Conservation (phyloP, 2,329 filamentous ascomycete genomes). For the Orbilia javanica region DNA sequence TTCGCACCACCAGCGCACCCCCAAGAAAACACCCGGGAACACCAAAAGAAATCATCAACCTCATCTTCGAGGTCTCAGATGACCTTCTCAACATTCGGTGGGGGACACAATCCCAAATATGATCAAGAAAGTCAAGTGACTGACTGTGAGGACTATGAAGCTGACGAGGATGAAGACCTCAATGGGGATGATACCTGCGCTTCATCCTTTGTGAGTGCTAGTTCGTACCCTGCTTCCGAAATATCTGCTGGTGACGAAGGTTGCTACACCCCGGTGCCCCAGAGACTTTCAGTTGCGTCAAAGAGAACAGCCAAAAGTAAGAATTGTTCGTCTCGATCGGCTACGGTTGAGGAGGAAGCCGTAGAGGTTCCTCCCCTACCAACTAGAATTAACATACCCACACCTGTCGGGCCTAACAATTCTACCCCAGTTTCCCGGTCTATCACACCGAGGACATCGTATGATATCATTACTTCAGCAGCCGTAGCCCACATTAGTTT, state of each 20-base stretch:
- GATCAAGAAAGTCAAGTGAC: conserved; percentile 37
- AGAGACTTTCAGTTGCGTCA: conserved; percentile 1
- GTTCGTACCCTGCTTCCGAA: conserved; percentile 27
- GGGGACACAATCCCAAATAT: background rate
- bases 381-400: background rate
- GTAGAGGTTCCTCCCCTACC: background rate
- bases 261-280: conserved; percentile 19
- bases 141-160: conserved; percentile 49
- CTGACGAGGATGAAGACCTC: conserved; percentile 19
- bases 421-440: background rate
- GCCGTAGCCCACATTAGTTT: background rate
- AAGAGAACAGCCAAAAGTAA: background rate
- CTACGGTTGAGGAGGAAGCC: background rate
- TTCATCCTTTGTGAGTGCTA: conserved; percentile 40
- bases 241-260: background rate
- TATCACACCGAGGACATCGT: background rate
- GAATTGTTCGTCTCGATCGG: background rate
- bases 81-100: conserved; percentile 41
- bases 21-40: background rate
- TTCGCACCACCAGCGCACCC: conserved; percentile 34
- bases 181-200: conserved; percentile 30
- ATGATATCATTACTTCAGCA: conserved; percentile 13
- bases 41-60: conserved; percentile 47
- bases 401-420: background rate
- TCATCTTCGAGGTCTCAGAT: conserved; percentile 43